Percentiles rank a stretch among this genome's conserved stretches.
These are phyloP conservation scores for Euphorbia peplus DNA, from an alignment of 345 rosid species.

Conservation along the genomic window DNA sequence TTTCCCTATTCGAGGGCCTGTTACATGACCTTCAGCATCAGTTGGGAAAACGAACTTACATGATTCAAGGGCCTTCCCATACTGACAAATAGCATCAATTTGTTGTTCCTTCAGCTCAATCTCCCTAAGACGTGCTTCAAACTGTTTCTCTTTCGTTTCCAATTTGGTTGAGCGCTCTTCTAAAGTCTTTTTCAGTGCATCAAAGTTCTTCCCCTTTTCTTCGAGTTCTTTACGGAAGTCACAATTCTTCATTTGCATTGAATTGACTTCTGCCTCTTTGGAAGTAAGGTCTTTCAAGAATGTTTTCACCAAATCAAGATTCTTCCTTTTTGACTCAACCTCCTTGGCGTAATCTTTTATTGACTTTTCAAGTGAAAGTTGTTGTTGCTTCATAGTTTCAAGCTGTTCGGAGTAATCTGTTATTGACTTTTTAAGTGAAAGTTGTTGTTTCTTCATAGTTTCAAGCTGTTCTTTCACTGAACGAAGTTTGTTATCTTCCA, in stretches of 20 bases:
- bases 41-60: constrained; percentile 24
- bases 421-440: background rate
- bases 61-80: constrained; percentile 26
- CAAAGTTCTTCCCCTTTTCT: constrained; percentile 20
- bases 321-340: background rate
- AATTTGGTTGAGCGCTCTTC: constrained; percentile 13
- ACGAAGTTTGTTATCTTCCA: no score
- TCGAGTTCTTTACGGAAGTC: background rate
- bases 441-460: constrained; percentile 18
- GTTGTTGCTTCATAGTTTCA: constrained; percentile 24
- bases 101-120: constrained; percentile 25
- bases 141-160: constrained; percentile 25
- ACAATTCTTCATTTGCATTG: background rate
- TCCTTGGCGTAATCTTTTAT: background rate
- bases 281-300: constrained; percentile 9
- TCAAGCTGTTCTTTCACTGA: no score
- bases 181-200: constrained; percentile 23
- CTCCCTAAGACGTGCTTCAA: constrained; percentile 18
- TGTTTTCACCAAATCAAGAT: background rate
- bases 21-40: background rate
- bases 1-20: background rate
- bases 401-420: constrained; percentile 2
- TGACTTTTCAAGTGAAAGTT: constrained; percentile 2
- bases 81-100: constrained; percentile 24
- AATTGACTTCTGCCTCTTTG: background rate